Base-by-base conservation (phyloP, 768 basidiomycete genomes). In the Russula compacta region DNA sequence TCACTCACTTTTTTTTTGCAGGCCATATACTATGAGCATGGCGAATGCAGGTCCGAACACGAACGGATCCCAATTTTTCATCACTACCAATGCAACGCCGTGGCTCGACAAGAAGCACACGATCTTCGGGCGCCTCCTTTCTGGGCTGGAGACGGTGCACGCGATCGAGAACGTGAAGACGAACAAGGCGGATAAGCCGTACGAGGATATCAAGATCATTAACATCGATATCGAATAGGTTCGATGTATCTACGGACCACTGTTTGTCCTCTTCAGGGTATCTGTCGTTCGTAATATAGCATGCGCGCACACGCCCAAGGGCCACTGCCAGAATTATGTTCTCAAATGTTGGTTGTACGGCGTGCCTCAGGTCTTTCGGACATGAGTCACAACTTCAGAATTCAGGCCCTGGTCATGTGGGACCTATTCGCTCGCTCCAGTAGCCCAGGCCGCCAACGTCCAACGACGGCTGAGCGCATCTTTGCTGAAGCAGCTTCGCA, bases 11-110 rank as follows among this genome's bases (percentile, higher is more conserved):
- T 32, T 21, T 24, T 11, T 46, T 11, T 64, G 21, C 63, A 93
- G 92, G 57, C 95, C 97, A 0, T 98, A 98, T 70, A 95, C 91
- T 4, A 79, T 98, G 58, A 93, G 91, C 69, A 95, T 97, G 94
- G 92, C 92, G 8, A 94, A 95, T 68, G 90, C 89, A 6, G 95
- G 94, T 4, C 85, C 91, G 7, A 76, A 74, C 48, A 97, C 95
- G 39, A 98, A 98, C 70, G 95, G 94, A 0, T 94, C 91, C 2
- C 95, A 99, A 70, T 99, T 98, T 78, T 99, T 98, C 77, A 92
- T 98, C 71, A 98, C 95, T 8, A 97, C 94, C 5, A 94, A 86
- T 2, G 87, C 94, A 7, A 92, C 90, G 8, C 91, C 93, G 7
- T 95, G 92, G 92, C 75, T 95, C 64, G 92, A 97, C 73, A 87